phyloP scores from a whole-genome alignment of 2,329 filamentous ascomycete species.

The Diaporthe citriasiana region DNA sequence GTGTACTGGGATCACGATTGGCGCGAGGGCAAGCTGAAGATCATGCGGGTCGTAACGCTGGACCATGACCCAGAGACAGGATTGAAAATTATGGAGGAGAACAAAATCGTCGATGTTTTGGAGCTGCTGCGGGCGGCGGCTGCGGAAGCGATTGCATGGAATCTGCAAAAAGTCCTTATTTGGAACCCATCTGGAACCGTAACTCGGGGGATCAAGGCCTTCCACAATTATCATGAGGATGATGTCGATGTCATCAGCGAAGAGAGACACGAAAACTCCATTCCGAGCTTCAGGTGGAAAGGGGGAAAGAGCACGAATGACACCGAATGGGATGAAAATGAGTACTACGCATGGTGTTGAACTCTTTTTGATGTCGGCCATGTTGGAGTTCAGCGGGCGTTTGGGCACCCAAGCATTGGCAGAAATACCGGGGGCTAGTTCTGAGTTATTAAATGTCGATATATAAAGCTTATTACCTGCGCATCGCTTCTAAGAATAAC shows the following conservation, averaged over 20 bases:
- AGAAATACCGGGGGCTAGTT: not conserved
- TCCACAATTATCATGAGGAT: conserved; percentile 56
- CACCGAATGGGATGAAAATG: conserved; percentile 51
- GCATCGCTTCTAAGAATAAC: not conserved
- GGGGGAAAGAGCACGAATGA: conserved; percentile 46
- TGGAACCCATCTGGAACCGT: conserved; percentile 57
- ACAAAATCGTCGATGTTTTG: conserved; percentile 47
- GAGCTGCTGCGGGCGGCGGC: conserved; percentile 52
- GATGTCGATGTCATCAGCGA: conserved; percentile 49
- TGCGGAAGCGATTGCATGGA: conserved; percentile 51
- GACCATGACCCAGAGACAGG: conserved; percentile 39
- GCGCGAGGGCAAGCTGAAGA: conserved; percentile 49
- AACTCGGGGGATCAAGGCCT: conserved; percentile 47
- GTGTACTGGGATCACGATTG: conserved; percentile 56
- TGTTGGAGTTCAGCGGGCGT: conserved; percentile 1
- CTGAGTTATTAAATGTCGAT: not conserved
- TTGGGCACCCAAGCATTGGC: not conserved
- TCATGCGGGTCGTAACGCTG: conserved; percentile 48
- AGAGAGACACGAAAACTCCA: conserved; percentile 49
- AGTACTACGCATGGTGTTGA: conserved; percentile 51
- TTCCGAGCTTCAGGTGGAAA: conserved; percentile 55
- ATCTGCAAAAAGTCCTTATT: conserved; percentile 52
- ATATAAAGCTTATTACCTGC: not conserved
- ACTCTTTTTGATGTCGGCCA: not conserved
- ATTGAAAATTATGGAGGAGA: conserved; percentile 37